A percentile compares a stretch with the other conserved stretches of the same genome.
Conservation (phyloP, 768 basidiomycete genomes). For the Naganishia antarctica region DNA sequence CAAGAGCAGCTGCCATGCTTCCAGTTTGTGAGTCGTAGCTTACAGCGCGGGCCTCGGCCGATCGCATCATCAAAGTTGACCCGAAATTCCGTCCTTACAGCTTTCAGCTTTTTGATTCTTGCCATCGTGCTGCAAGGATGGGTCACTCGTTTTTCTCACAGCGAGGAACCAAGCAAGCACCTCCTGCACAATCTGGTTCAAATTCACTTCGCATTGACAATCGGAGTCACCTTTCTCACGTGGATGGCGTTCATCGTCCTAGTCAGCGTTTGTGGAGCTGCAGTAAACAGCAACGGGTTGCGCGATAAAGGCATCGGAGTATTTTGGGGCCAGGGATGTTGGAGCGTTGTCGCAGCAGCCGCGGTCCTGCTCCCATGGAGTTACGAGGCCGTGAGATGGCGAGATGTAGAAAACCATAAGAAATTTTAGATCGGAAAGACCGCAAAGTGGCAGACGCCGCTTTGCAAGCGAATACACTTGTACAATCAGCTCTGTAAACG, state of each 20-base stretch:
- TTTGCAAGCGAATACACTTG: no score
- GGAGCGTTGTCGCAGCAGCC: constrained; percentile 18
- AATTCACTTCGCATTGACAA: constrained; percentile 10
- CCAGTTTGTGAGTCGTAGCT: constrained; percentile 10
- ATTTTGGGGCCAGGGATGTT: constrained; percentile 22
- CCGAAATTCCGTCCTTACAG: not conserved
- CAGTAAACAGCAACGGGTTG: constrained; percentile 2
- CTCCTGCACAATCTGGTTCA: constrained; percentile 15
- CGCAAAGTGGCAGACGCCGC: no score
- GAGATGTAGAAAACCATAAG: constrained; percentile 16
- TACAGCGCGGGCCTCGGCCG: no score
- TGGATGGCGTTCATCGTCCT: constrained; percentile 20
- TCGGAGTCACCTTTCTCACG: constrained; percentile 14
- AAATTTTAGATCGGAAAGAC: not conserved
- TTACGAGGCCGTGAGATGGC: constrained; percentile 26
- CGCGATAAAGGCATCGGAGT: constrained; percentile 8
- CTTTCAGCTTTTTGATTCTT: constrained; percentile 19
- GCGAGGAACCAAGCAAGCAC: constrained; percentile 19
- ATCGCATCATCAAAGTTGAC: no score
- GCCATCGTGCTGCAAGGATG: constrained; percentile 21
- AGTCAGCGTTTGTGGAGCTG: constrained; percentile 10
- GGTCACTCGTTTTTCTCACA: constrained; percentile 13
- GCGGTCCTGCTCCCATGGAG: constrained; percentile 13
- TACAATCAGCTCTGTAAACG: no score
- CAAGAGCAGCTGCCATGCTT: constrained; percentile 25